Base-by-base conservation (phyloP, 768 basidiomycete species). In the Boletus insuetus region DNA sequence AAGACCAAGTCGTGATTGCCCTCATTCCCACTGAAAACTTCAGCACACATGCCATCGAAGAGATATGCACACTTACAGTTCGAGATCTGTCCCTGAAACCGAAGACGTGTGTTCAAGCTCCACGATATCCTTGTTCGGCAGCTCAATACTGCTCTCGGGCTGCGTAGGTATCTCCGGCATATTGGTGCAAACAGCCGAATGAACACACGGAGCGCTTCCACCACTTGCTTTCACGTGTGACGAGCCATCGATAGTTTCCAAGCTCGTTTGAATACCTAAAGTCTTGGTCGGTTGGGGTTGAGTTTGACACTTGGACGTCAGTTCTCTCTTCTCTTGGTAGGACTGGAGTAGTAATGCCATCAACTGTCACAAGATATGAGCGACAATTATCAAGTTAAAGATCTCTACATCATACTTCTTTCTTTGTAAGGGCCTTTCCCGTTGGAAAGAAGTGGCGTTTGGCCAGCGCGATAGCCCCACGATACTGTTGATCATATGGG, bases 401-500 rank as follows among this genome's bases (percentile, higher is more conserved):
- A 56, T 17, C 3, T 3, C 6, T 20, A 11, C 5, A 47, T n/a
- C 46, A n/a, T 51, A 68, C 68, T 55, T 68, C 59, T 51, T 59
- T 60, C 62, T 68, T 69, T 20, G 68, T 69, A 20, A 54, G 61
- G 3, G 52, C 39, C 5, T 49, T 54, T 49, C 66, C 66, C 14
- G 53, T 60, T 5, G 68, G 64, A 40, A 66, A 60, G 42, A 70
- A 69, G 35, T 69, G 64, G 1, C 67, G 68, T 43, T 64, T 64
- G 39, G 68, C 66, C 14, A 69, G 46, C 3, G 68, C 68, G 10
- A 70, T 58, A 4, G 66, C 63, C 9, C 64, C 68, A 35, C 61
- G 66, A 34, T 69, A 69, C 43, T 70, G 59, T 43, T 58, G 51
- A 14, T 62, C 59, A 13, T 68, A 68, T 8, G 66, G 62, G 3